Conservation (phyloP, 1,284 basidiomycete genomes). For the Puccinia triticina region DNA sequence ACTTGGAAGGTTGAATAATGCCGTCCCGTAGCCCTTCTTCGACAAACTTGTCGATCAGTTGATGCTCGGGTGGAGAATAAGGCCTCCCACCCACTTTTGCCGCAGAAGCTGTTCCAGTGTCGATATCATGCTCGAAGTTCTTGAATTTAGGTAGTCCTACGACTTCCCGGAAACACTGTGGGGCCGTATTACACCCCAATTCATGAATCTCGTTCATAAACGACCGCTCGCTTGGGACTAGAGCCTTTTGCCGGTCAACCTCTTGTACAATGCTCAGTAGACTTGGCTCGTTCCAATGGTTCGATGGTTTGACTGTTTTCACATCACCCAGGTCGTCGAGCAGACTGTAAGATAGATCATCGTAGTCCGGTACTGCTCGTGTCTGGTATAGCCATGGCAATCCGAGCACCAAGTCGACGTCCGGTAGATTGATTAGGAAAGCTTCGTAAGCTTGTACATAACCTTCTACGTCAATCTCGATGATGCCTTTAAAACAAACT, state of each 20-base stretch:
- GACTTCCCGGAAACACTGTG: not conserved
- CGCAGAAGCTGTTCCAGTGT: not conserved
- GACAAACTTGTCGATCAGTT: conserved; percentile 16
- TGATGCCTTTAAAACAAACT: not conserved
- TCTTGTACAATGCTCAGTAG: too few relatives aligned
- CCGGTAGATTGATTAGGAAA: not conserved
- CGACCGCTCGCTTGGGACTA: not conserved
- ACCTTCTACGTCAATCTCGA: not conserved
- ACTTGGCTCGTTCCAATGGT: not conserved
- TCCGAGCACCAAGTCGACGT: not conserved
- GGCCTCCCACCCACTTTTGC: not conserved
- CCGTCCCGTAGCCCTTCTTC: conserved; percentile 1
- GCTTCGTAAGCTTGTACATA: not conserved
- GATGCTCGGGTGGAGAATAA: conserved; percentile 9
- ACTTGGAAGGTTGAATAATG: not conserved
- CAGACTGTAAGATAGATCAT: not conserved
- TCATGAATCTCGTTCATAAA: not conserved
- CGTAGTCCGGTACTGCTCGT: not conserved
- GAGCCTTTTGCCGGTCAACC: too few relatives aligned
- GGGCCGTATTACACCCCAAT: not conserved
- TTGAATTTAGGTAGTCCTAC: not conserved
- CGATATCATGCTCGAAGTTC: conserved; percentile 6
- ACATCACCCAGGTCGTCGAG: not conserved
- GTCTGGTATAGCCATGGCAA: conserved; percentile 7
- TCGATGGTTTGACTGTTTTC: not conserved